These are phyloP conservation scores for Fusarium sp. DNA, from an alignment of 2,329 filamentous ascomycete genomes.

Conservation along the genomic window DNA sequence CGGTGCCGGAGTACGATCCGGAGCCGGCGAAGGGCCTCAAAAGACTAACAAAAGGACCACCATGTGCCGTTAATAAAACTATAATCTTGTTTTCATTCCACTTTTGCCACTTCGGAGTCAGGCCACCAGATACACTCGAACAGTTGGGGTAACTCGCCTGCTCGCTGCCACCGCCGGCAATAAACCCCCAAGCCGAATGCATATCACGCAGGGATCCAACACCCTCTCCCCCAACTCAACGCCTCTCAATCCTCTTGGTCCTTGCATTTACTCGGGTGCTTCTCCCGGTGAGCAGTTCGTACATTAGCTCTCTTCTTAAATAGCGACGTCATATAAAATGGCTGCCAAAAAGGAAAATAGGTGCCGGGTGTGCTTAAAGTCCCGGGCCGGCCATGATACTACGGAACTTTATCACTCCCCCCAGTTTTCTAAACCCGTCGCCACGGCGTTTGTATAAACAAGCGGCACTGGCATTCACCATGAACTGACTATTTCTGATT, in stretches of 20 bases:
- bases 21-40: conserved; percentile 12
- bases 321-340: conserved; percentile 19
- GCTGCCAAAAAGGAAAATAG: background rate
- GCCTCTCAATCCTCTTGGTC: background rate
- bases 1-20: conserved; percentile 23
- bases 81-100: background rate
- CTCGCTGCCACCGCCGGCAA: conserved; percentile 25
- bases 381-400: conserved; percentile 15
- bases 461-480: background rate
- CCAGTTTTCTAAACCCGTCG: conserved; percentile 1
- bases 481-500: conserved; percentile 10
- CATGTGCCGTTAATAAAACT: background rate
- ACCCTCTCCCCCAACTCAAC: conserved; percentile 3
- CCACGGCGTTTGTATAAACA: background rate
- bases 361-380: conserved; percentile 7
- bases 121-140: background rate
- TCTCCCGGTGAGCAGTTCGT: conserved; percentile 6
- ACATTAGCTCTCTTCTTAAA: background rate
- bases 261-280: conserved; percentile 8
- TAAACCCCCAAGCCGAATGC: background rate
- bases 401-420: conserved; percentile 1
- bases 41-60: background rate
- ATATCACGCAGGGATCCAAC: background rate
- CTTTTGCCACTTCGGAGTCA: conserved; percentile 2
- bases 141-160: conserved; percentile 3